phyloP scores from a whole-genome alignment of 148 eudicot species.

The Rheum nobile region DNA sequence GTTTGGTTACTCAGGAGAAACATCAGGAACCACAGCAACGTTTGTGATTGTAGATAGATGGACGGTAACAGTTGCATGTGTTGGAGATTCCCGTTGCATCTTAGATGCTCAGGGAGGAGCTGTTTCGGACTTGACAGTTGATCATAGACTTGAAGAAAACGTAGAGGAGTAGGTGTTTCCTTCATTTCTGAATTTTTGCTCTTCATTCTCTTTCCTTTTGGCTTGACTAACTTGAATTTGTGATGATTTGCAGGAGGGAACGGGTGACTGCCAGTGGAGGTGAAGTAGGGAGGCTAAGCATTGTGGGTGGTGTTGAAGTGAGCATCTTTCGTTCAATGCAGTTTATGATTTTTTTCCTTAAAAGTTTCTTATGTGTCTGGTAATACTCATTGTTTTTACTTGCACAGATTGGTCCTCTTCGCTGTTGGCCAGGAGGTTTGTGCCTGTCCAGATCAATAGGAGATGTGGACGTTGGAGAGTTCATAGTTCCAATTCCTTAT shows the following conservation, averaged over 20 bases:
- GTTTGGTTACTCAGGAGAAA: slow-evolving; percentile 39
- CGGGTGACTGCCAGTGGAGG: slow-evolving; percentile 86
- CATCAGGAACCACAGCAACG: slow-evolving; percentile 88
- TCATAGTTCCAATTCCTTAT: slow-evolving; percentile 75
- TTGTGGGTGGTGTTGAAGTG: slow-evolving; percentile 68
- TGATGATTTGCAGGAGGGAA: slow-evolving; percentile 43
- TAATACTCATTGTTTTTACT: neutral
- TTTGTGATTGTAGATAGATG: slow-evolving; percentile 76
- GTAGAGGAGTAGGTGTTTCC: slow-evolving; percentile 48
- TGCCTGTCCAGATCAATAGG: slow-evolving; percentile 94
- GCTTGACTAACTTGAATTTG: neutral
- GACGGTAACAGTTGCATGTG: slow-evolving; percentile 88
- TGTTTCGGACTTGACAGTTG: slow-evolving; percentile 63
- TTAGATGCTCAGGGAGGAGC: slow-evolving; percentile 67
- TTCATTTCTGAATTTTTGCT: neutral
- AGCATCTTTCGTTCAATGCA: slow-evolving; percentile 2
- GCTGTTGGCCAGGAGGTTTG: slow-evolving; percentile 96
- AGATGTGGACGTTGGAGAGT: slow-evolving; percentile 84
- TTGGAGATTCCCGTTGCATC: slow-evolving; percentile 86
- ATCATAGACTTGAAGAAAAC: slow-evolving; percentile 86
- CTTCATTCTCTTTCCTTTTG: neutral
- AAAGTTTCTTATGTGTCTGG: neutral
- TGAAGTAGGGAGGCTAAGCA: slow-evolving; percentile 80
- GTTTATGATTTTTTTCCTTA: neutral
- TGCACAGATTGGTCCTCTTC: slow-evolving; percentile 71